Percentiles rank a stretch among this genome's conserved stretches.
Evolutionary conservation across 305 asterid species (phyloP).

Genomic region (Fraxinus albicans): DNA sequence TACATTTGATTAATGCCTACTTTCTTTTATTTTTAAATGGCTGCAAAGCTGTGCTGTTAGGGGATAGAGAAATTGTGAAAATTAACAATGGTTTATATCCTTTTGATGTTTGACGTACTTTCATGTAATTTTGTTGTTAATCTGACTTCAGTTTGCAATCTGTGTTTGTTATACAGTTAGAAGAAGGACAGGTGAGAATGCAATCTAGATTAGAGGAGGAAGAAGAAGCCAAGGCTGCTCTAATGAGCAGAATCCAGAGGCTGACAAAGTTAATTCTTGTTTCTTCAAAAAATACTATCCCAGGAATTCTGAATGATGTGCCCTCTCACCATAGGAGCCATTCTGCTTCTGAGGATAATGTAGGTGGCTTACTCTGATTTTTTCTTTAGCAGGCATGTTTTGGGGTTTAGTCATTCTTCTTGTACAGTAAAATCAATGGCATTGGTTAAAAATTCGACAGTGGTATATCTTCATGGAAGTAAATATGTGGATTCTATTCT

Average conservation of each 20-base stretch:
- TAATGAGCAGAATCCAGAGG: constrained; percentile 97
- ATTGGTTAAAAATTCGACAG: background rate
- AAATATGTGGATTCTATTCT: background rate
- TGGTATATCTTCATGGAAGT: background rate
- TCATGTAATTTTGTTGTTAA: background rate
- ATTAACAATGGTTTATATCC: background rate
- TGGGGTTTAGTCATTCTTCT: constrained; percentile 4
- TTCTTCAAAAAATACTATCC: constrained; percentile 79
- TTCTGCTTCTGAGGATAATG: constrained; percentile 76
- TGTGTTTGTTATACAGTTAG: constrained; percentile 54
- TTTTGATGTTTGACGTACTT: constrained; percentile 8
- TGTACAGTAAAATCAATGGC: constrained; percentile 16
- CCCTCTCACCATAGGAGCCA: constrained; percentile 57
- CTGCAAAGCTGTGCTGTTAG: constrained; percentile 11
- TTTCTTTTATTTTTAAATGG: background rate
- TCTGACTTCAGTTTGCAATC: constrained; percentile 15
- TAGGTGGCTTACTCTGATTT: constrained; percentile 35
- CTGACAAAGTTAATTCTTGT: constrained; percentile 94
- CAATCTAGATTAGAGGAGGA: constrained; percentile 99
- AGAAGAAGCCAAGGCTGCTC: constrained; percentile 96
- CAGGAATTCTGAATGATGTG: constrained; percentile 57
- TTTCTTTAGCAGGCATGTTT: constrained; percentile 8
- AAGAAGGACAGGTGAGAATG: constrained; percentile 99
- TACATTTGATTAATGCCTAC: constrained; percentile 26
- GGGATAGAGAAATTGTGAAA: background rate